phyloP scores from a whole-genome alignment of 495 filamentous ascomycete genomes.

The Wilcoxina mikolae region DNA sequence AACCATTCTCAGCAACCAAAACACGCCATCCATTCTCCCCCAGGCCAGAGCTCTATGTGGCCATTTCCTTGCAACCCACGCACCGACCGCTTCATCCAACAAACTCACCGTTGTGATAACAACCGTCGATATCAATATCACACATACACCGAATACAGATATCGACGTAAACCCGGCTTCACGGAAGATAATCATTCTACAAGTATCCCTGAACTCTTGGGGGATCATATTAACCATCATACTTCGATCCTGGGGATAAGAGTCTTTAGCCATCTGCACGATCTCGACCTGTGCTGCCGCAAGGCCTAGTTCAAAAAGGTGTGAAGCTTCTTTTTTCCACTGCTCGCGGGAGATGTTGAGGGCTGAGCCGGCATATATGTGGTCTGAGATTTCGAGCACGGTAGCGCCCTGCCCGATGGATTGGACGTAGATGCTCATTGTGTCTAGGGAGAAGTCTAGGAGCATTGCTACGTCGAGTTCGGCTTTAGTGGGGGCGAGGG shows the following conservation, averaged over 20 bases:
- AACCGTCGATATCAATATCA: background rate
- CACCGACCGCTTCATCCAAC: background rate
- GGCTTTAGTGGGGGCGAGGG: background rate
- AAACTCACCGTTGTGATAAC: background rate
- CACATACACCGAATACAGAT: background rate
- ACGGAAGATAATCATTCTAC: conserved; percentile 4
- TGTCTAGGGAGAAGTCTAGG: background rate
- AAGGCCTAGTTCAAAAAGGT: background rate
- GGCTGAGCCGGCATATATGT: background rate
- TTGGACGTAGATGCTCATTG: background rate
- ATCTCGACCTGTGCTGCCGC: conserved; percentile 1
- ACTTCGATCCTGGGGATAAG: background rate
- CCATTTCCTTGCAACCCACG: background rate
- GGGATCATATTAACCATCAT: background rate
- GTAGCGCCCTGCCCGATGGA: background rate
- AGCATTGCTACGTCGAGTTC: background rate
- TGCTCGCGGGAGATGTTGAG: background rate
- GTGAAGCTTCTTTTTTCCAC: conserved; percentile 1
- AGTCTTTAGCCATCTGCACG: background rate
- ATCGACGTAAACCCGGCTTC: conserved; percentile 1
- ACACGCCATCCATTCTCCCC: background rate
- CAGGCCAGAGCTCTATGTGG: conserved; percentile 1
- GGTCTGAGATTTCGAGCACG: background rate
- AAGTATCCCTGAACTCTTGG: background rate
- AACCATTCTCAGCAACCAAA: background rate